A percentile compares a stretch with the other conserved stretches of the same genome.
Evolutionary conservation across 2,329 filamentous ascomycete species (phyloP).

Genomic region (Penicillium sclerotiorum): DNA sequence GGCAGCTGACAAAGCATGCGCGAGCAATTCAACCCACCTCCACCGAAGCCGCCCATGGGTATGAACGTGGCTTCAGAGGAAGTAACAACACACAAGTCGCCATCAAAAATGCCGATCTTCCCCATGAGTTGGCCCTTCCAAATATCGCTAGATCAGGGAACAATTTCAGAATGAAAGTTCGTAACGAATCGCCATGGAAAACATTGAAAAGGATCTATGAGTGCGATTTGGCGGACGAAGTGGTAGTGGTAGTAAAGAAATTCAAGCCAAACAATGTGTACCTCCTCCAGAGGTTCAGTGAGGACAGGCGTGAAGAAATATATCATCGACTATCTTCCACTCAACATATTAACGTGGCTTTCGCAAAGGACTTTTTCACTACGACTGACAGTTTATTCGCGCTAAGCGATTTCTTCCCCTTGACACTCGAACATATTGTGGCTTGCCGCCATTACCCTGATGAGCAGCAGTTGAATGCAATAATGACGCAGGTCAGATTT

Average conservation of each 20-base stretch:
- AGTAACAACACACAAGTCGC: too few relatives aligned
- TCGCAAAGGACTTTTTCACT: background rate
- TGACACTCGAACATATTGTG: slow-evolving; percentile 21
- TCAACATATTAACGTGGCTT: background rate
- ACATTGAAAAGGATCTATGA: background rate
- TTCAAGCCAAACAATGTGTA: background rate
- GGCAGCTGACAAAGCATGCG: too few relatives aligned
- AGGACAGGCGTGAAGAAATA: background rate
- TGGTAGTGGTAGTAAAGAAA: background rate
- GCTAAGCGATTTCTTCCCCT: slow-evolving; percentile 14
- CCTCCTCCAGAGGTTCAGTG: background rate
- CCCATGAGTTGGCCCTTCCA: too few relatives aligned
- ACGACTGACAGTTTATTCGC: slow-evolving; percentile 11
- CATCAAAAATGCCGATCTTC: too few relatives aligned
- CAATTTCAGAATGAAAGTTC: background rate
- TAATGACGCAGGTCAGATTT: slow-evolving; percentile 21
- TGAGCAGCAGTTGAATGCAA: slow-evolving; percentile 21
- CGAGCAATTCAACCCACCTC: too few relatives aligned
- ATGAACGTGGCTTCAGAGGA: too few relatives aligned
- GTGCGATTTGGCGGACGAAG: background rate
- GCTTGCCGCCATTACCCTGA: slow-evolving; percentile 18
- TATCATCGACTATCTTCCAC: background rate
- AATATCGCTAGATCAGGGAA: too few relatives aligned
- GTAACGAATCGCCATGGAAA: background rate
- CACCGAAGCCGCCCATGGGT: too few relatives aligned